Evolutionary conservation across 169 alveolate genomes (phyloP).

Genomic region (Theileria luwenshuni): DNA sequence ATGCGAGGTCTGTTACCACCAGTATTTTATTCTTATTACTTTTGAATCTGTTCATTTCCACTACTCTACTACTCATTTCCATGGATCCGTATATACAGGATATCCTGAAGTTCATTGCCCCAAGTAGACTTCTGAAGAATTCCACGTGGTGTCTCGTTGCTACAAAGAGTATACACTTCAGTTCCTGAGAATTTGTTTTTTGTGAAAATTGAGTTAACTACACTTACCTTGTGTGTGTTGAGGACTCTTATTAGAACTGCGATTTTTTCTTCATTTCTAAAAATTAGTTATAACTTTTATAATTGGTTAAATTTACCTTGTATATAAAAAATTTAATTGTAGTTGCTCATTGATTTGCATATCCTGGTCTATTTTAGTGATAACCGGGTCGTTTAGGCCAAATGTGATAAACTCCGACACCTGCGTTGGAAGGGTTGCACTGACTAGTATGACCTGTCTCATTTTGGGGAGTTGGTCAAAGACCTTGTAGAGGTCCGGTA

Average conservation of each 20-base stretch:
- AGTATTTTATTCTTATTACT: slow-evolving; percentile 47
- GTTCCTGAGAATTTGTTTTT: slow-evolving; percentile 5
- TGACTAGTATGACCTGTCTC: slow-evolving; percentile 87
- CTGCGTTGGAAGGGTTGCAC: slow-evolving; percentile 94
- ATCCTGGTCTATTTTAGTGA: slow-evolving; percentile 66
- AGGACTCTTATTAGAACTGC: slow-evolving; percentile 39
- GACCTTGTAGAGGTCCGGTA: slow-evolving; percentile 79
- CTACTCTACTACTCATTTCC: slow-evolving; percentile 64
- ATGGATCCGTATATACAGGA: slow-evolving; percentile 65
- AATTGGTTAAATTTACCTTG: slow-evolving; percentile 18
- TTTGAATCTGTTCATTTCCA: slow-evolving; percentile 54
- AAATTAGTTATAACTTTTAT: neutral
- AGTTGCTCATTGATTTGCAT: slow-evolving; percentile 64
- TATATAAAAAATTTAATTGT: slow-evolving; percentile 41
- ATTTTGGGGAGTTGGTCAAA: slow-evolving; percentile 81
- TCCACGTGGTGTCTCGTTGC: slow-evolving; percentile 71
- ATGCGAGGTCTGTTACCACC: slow-evolving; percentile 98
- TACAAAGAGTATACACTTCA: slow-evolving; percentile 48
- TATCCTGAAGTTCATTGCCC: slow-evolving; percentile 12
- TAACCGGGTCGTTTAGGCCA: slow-evolving; percentile 88
- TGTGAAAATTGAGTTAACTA: no score
- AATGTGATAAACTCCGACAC: slow-evolving; percentile 88
- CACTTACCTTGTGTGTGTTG: slow-evolving; percentile 20
- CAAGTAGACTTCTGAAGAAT: slow-evolving; percentile 53
- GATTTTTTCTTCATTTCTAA: slow-evolving; percentile 58